Evolutionary conservation across 495 filamentous ascomycete genomes (phyloP).

Genomic region (Poronia punctata): DNA sequence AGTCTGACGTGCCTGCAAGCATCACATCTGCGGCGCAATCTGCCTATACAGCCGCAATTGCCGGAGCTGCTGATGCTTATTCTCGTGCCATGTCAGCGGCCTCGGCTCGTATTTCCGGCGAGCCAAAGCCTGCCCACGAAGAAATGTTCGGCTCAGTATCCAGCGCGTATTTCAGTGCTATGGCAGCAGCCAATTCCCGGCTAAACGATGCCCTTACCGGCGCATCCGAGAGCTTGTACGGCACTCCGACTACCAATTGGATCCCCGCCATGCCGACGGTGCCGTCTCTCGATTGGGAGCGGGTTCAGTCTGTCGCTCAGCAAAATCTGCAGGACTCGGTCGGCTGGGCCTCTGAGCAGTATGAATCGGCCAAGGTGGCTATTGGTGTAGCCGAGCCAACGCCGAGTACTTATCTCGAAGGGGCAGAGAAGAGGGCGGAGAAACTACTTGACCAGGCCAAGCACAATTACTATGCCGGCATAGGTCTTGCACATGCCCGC

Average conservation of each 20-base stretch:
- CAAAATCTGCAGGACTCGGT: slow-evolving; percentile 58
- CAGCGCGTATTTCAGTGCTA: slow-evolving; percentile 58
- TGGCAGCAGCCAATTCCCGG: slow-evolving; percentile 53
- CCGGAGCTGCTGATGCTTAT: slow-evolving; percentile 56
- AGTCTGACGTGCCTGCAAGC: slow-evolving; percentile 32
- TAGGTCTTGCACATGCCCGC: slow-evolving; percentile 69
- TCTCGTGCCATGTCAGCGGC: slow-evolving; percentile 58
- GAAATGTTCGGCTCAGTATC: slow-evolving; percentile 61
- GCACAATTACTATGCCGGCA: slow-evolving; percentile 67
- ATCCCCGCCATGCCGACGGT: slow-evolving; percentile 21
- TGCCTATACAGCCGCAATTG: slow-evolving; percentile 55
- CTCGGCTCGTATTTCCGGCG: slow-evolving; percentile 59
- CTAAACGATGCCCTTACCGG: slow-evolving; percentile 42
- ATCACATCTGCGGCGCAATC: slow-evolving; percentile 41
- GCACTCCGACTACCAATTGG: slow-evolving; percentile 32
- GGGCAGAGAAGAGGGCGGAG: slow-evolving; percentile 46
- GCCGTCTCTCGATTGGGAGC: slow-evolving; percentile 32
- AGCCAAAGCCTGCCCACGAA: slow-evolving; percentile 53
- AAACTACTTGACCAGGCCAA: slow-evolving; percentile 56
- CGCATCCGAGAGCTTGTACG: slow-evolving; percentile 40
- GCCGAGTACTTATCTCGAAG: slow-evolving; percentile 38
- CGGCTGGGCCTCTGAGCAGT: slow-evolving; percentile 58
- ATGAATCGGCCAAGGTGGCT: slow-evolving; percentile 51
- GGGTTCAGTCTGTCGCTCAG: slow-evolving; percentile 51
- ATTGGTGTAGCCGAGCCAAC: slow-evolving; percentile 46